Base-by-base conservation (phyloP, 352 stramenopile genomes). In the Phytophthora capsici region DNA sequence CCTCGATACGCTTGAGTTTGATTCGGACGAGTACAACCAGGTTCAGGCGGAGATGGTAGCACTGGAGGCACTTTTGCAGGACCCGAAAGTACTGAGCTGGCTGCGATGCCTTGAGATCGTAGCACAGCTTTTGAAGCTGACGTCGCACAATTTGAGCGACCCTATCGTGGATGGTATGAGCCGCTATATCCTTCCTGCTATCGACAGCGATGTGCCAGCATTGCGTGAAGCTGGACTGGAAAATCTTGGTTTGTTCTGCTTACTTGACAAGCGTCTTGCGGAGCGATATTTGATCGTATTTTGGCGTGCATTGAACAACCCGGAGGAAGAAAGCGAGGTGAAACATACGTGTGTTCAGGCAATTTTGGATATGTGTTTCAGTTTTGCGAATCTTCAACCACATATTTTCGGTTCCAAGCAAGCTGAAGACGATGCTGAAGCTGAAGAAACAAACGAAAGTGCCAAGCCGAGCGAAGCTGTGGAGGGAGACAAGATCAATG, bases 321-420 rank as follows among this genome's bases (percentile, higher is more conserved):
- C 83, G 8, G 78, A 93, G 28, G 86, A 94, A 77, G 86, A 94
- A 59, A 78, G 66, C 8, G 84, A 92, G 20, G 78, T 91, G 25
- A 91, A 92, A 63, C 71, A 89, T 52, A 91, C 77, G n/a, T 92
- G 86, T 48, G 82, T 92, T 22, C 76, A 84, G 45, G 75, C 82
- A 13, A 85, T 91, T 43, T 71, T 91, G 38, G 84, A 93, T 51
- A 86, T 89, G 72, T 56, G 77, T 10, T 81, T 90, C 47, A 87
- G 78, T 26, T 92, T 88, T 34, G 75, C 71, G 8, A 77, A 89
- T 20, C 44, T 94, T 10, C 55, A 80, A 25, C 78, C 84, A 6
- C 74, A 86, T 36, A 72, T 84, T 57, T 75, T 89, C 22, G 69
- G 65, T 17, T 9, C 65, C 12, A 71, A 66, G 30, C 50, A 53